These are phyloP conservation scores for Mycogone perniciosa DNA, from an alignment of 2,329 filamentous ascomycete species.

Conservation along the genomic window DNA sequence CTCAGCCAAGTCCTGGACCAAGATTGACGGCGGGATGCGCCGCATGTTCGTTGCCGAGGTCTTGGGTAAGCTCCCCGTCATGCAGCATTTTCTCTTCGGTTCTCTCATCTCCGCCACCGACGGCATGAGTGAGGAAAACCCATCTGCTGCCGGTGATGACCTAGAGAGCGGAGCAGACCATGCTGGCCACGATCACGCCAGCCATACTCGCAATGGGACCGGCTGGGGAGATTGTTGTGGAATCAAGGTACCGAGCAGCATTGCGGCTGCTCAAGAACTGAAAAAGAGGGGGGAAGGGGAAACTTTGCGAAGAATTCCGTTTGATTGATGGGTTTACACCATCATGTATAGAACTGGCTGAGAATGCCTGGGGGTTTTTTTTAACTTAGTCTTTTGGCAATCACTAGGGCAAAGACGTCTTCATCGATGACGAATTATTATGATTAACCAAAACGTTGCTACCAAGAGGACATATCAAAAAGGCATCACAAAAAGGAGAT, in stretches of 20 bases:
- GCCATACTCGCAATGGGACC: conserved; percentile 56
- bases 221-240: conserved; percentile 96
- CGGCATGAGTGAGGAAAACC: conserved; percentile 68
- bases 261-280: conserved; percentile 85
- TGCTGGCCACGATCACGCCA: conserved; percentile 55
- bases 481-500: too few relatives aligned
- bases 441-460: too few relatives aligned
- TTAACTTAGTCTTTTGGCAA: too few relatives aligned
- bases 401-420: too few relatives aligned
- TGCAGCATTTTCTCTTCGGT: conserved; percentile 98
- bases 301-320: conserved; percentile 67
- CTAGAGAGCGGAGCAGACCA: conserved; percentile 52
- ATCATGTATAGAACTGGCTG: neutral
- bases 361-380: neutral
- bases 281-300: conserved; percentile 62
- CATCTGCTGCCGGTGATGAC: conserved; percentile 39
- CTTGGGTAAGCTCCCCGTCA: conserved; percentile 85
- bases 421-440: too few relatives aligned
- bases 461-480: too few relatives aligned
- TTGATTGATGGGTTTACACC: conserved; percentile 52
- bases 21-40: conserved; percentile 91
- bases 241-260: conserved; percentile 90
- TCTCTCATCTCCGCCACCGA: conserved; percentile 72
- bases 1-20: conserved; percentile 79
- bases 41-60: conserved; percentile 96